These are phyloP conservation scores for Brassica juncea DNA, from an alignment of 345 rosid genomes.

Conservation along the genomic window DNA sequence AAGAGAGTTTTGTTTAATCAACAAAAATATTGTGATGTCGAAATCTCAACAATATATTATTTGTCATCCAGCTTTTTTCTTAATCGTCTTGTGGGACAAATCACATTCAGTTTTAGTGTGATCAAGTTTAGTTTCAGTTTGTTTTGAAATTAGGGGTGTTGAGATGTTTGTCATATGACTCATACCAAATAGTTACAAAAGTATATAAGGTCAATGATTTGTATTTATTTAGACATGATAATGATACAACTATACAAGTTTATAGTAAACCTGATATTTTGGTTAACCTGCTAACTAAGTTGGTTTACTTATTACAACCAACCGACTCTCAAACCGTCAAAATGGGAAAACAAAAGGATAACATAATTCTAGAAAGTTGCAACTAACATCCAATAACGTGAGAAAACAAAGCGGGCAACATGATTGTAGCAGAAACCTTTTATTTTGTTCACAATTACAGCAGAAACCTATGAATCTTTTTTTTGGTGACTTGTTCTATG, in stretches of 20 bases:
- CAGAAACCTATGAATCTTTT: too few relatives aligned
- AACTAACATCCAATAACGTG: neutral
- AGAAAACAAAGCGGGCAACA: neutral
- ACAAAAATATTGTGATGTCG: constrained; percentile 12
- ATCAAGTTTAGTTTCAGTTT: neutral
- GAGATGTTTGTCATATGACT: neutral
- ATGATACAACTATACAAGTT: neutral
- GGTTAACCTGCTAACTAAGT: neutral
- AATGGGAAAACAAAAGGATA: neutral
- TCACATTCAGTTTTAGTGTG: neutral
- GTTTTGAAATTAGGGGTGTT: neutral
- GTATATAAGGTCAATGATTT: neutral
- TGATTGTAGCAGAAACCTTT: too few relatives aligned
- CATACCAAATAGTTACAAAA: neutral
- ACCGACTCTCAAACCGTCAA: neutral
- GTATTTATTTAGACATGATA: neutral
- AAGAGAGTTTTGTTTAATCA: constrained; percentile 1
- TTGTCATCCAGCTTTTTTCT: neutral
- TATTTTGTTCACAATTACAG: too few relatives aligned
- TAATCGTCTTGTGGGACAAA: neutral
- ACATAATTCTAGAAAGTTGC: neutral
- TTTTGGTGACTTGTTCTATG: too few relatives aligned
- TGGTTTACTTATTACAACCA: neutral
- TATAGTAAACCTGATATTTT: neutral
- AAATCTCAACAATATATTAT: constrained; percentile 21